Conservation (phyloP, 495 filamentous ascomycete genomes). For the Penicillium diatomitis region DNA sequence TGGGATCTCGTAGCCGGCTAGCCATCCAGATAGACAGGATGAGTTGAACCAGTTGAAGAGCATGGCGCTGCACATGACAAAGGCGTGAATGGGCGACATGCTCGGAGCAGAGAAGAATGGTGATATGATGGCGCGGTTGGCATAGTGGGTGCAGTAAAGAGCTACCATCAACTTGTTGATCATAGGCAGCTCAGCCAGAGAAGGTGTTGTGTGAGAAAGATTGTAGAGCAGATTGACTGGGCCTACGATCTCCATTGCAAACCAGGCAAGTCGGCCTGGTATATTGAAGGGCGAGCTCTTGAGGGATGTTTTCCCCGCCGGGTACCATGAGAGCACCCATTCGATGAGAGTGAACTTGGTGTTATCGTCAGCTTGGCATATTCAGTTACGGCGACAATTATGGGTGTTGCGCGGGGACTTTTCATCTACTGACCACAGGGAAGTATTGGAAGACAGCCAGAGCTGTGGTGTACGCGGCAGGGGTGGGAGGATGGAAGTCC, state of each 20-base stretch:
- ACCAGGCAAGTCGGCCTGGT: conserved; percentile 82
- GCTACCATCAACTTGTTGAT: conserved; percentile 25
- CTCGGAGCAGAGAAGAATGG: conserved; percentile 72
- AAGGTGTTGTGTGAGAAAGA: conserved; percentile 51
- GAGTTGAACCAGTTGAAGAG: conserved; percentile 76
- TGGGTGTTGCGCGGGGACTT: no score
- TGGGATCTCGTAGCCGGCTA: conserved; percentile 44
- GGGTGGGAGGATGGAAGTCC: conserved; percentile 43
- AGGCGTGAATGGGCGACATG: conserved; percentile 77
- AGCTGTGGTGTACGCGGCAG: conserved; percentile 39
- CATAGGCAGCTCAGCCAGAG: conserved; percentile 14
- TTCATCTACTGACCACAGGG: conserved; percentile 27
- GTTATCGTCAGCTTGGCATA: background rate
- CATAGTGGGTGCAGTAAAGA: conserved; percentile 62
- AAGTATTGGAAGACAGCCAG: conserved; percentile 43
- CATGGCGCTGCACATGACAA: conserved; percentile 51
- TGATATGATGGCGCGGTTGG: conserved; percentile 75
- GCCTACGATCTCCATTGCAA: conserved; percentile 73
- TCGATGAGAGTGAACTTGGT: conserved; percentile 47
- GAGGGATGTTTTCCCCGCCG: conserved; percentile 76
- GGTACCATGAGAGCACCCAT: conserved; percentile 58
- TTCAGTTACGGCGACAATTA: background rate
- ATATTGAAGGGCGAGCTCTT: conserved; percentile 63
- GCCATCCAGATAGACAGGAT: conserved; percentile 65
- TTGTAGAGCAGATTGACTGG: conserved; percentile 70